These are phyloP conservation scores for Ottelia alismoides DNA, from an alignment of 106 monocot species.

Conservation along the genomic window DNA sequence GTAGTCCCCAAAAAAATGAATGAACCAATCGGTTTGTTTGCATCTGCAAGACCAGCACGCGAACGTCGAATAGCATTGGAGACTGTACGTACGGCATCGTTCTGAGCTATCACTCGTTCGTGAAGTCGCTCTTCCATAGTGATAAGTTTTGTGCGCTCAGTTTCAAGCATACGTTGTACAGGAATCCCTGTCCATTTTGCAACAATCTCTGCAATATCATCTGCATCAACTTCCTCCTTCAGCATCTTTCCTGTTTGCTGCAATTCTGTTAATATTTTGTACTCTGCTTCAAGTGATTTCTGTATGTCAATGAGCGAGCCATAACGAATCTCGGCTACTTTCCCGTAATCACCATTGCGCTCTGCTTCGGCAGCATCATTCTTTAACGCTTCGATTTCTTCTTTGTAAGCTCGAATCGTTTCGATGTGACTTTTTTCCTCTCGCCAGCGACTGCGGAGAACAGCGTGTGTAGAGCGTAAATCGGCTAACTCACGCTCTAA, in stretches of 20 bases:
- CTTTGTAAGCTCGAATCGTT: slow-evolving; percentile 67
- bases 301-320: slow-evolving; percentile 67
- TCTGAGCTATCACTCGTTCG: slow-evolving; percentile 72
- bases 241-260: slow-evolving; percentile 70
- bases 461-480: slow-evolving; percentile 59
- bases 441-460: slow-evolving; percentile 63
- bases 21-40: slow-evolving; percentile 83
- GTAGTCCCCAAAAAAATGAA: slow-evolving; percentile 98
- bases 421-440: slow-evolving; percentile 75
- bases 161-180: slow-evolving; percentile 60
- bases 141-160: slow-evolving; percentile 73
- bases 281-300: slow-evolving; percentile 63
- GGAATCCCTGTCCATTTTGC: slow-evolving; percentile 98
- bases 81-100: slow-evolving; percentile 74
- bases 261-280: slow-evolving; percentile 66
- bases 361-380: slow-evolving; percentile 92
- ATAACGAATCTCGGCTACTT: slow-evolving; percentile 88
- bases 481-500: slow-evolving; percentile 56
- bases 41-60: slow-evolving; percentile 75
- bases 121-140: slow-evolving; percentile 71
- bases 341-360: slow-evolving; percentile 74
- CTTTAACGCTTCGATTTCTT: slow-evolving; percentile 90
- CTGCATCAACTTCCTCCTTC: slow-evolving; percentile 80
- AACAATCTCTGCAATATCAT: slow-evolving; percentile 89
- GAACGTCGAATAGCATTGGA: slow-evolving; percentile 88